Conservation (phyloP, 179 eudicot species). For the Beta macrorhiza region DNA sequence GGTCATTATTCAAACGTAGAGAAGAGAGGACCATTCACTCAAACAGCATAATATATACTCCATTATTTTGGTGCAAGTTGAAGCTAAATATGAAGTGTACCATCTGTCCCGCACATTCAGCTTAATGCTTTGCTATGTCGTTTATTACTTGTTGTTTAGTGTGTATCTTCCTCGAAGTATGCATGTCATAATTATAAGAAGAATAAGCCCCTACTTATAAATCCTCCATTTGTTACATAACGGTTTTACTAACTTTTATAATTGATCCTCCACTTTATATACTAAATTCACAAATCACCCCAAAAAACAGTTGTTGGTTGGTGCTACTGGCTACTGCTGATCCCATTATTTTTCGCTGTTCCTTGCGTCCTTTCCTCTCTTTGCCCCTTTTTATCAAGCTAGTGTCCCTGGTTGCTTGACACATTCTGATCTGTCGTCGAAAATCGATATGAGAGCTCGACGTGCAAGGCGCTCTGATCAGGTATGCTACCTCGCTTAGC, state of each 20-base stretch:
- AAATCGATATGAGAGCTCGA: conserved; percentile 50
- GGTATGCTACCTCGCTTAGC: conserved; percentile 37
- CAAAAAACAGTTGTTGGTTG: conserved; percentile 19
- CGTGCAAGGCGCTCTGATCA: conserved; percentile 59
- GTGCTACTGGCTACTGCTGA: neutral
- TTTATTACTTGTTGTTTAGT: conserved; percentile 15
- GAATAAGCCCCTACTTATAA: neutral
- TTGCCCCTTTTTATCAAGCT: neutral
- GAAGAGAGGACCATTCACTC: conserved; percentile 17
- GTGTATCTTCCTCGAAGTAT: conserved; percentile 39
- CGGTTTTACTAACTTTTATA: conserved; percentile 7
- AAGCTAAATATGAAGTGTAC: neutral
- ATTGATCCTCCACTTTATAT: neutral
- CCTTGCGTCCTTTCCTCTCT: neutral
- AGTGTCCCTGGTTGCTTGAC: neutral
- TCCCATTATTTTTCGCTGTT: conserved; percentile 1
- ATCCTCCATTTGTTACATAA: conserved; percentile 8
- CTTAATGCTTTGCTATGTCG: conserved; percentile 22
- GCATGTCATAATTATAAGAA: neutral
- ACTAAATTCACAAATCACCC: neutral
- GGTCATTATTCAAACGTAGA: conserved; percentile 16
- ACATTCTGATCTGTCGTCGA: neutral
- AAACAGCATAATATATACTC: neutral
- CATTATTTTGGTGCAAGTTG: conserved; percentile 26
- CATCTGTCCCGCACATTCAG: conserved; percentile 28